Evolutionary conservation across 2,329 filamentous ascomycete genomes (phyloP).

Genomic region (Claviceps sp.): DNA sequence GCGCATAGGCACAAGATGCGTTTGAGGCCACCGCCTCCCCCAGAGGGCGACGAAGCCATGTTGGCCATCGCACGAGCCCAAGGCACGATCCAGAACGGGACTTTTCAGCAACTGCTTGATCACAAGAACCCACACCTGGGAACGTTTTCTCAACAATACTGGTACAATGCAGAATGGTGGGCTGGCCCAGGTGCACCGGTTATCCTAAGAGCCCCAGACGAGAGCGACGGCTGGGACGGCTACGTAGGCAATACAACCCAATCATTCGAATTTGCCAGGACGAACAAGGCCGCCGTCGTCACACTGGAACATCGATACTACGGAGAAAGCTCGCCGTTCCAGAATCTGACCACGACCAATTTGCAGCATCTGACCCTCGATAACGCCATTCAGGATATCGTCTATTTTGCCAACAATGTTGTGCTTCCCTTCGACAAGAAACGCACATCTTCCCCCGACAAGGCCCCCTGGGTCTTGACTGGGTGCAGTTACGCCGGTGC

Average conservation of each 20-base stretch:
- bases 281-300: too few relatives aligned
- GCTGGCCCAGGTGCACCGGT: constrained; percentile 63
- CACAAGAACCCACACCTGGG: constrained; percentile 39
- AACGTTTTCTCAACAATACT: constrained; percentile 60
- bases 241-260: constrained; percentile 63
- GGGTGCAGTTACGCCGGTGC: constrained; percentile 71
- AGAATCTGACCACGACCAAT: constrained; percentile 49
- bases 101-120: constrained; percentile 43
- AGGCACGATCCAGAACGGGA: background rate
- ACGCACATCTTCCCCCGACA: constrained; percentile 47
- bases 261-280: too few relatives aligned
- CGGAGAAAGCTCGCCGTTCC: too few relatives aligned
- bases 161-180: constrained; percentile 65
- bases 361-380: constrained; percentile 67
- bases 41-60: background rate
- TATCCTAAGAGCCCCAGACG: constrained; percentile 52
- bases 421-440: constrained; percentile 55
- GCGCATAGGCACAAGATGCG: too few relatives aligned
- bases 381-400: constrained; percentile 61
- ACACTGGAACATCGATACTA: too few relatives aligned
- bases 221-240: constrained; percentile 42
- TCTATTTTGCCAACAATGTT: constrained; percentile 61
- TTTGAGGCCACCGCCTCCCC: too few relatives aligned
- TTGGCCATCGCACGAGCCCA: background rate
- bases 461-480: constrained; percentile 60